Base-by-base conservation (phyloP, 257 asterid genomes). In the Fraxinus excelsior region DNA sequence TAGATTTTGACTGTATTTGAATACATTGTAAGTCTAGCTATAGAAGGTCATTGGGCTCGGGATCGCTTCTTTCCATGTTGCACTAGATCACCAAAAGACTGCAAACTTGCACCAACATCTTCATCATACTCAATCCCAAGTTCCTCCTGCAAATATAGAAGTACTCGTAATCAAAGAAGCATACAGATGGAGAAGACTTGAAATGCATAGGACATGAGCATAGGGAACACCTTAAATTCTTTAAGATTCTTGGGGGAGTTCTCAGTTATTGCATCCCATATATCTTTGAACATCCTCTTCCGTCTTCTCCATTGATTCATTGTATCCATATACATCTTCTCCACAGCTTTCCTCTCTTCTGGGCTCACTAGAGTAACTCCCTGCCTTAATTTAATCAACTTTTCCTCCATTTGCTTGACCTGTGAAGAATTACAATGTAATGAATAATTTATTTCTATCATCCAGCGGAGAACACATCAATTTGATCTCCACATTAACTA, bases 231-330 rank as follows among this genome's bases (percentile, higher is more conserved):
- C 97, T 95, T 93, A 42, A 95, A 93, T 82, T 93, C 97, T 74
- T 93, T 90, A 18, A 78, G 86, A 79, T 90, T 89, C 85, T 95
- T 95, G 16, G 99, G 97, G 16, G 97, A 95, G 80, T 91, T 96
- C 82, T 93, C 97, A 5, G 98, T 96, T 51, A 96, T 91, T 74
- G 97, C 94, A 80, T 91, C 95, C 99, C 99, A 96, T 23, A 93
- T 32, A 77, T 91, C 99, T 84, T 80, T 93, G 84, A 86, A 96
- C 98, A 93, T 96, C 82, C 97, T 89, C 91, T 96, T 96, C 64
- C 97, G 94, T 78, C 75, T 89, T 86, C 88, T 88, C 99, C 99
- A 91, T 58, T 93, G 98, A 80, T 75, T 91, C 26, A 88, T 70
- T 80, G 80, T 80, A 29, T 88, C 90, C 7, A 60, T 74, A 77